Conservation (phyloP, 139 green algal genomes). For the Chlamydomonas sp. region DNA sequence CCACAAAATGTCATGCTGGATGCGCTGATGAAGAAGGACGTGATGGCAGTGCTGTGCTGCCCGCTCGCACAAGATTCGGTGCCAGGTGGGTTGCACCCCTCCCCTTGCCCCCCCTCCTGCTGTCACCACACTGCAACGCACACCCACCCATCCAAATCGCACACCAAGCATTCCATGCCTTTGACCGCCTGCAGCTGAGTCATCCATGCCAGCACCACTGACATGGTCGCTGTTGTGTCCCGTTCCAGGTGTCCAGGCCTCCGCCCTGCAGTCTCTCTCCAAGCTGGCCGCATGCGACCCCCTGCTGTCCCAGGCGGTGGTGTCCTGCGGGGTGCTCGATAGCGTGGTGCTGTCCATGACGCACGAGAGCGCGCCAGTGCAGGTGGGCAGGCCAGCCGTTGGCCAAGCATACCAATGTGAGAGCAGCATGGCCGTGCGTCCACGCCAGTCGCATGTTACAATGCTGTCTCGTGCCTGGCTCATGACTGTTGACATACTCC, state of each 20-base stretch:
- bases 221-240: not conserved
- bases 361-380: constrained; percentile 54
- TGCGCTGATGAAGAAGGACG: constrained; percentile 59
- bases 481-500: too few relatives aligned
- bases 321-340: constrained; percentile 57
- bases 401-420: too few relatives aligned
- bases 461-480: not conserved
- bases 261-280: constrained; percentile 39
- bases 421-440: too few relatives aligned
- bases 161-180: too few relatives aligned
- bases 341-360: constrained; percentile 42
- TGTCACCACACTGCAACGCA: not conserved
- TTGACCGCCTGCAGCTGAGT: too few relatives aligned
- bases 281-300: constrained; percentile 49
- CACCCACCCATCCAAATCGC: too few relatives aligned
- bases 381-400: not conserved
- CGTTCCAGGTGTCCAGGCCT: constrained; percentile 48
- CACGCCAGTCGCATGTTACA: too few relatives aligned
- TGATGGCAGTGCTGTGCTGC: constrained; percentile 57
- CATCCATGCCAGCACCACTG: not conserved
- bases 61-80: constrained; percentile 52
- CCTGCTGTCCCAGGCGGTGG: constrained; percentile 52
- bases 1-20: constrained; percentile 47
- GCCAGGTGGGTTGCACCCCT: constrained; percentile 24
- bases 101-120: not conserved